Percentiles rank a stretch among this genome's conserved stretches.
These are phyloP conservation scores for Aegilops longissima DNA, from an alignment of 176 grass and related monocot species.

Conservation along the genomic window DNA sequence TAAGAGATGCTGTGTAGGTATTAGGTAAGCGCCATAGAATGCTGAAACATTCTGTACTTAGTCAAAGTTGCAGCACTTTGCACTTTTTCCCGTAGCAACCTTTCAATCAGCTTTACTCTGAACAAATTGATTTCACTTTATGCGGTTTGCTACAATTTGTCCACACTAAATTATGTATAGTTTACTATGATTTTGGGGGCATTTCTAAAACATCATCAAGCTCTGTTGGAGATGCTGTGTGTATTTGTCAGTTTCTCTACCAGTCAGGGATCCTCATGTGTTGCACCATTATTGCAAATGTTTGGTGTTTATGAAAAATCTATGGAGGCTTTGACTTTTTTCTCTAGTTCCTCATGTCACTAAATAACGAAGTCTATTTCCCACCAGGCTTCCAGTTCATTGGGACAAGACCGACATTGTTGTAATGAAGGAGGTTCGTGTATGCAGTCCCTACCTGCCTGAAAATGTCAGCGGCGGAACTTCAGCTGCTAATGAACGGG, in stretches of 20 bases:
- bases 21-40: constrained; percentile 13
- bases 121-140: constrained; percentile 3
- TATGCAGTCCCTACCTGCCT: constrained; percentile 83
- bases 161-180: neutral
- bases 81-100: neutral
- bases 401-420: constrained; percentile 97
- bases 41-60: neutral
- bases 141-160: constrained; percentile 24
- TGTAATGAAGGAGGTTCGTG: constrained; percentile 90
- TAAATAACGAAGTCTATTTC: constrained; percentile 21
- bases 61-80: neutral
- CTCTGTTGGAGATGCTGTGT: neutral
- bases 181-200: neutral
- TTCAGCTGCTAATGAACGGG: constrained; percentile 82
- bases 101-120: neutral
- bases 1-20: neutral
- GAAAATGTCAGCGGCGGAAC: constrained; percentile 92
- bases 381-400: constrained; percentile 84
- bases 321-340: neutral
- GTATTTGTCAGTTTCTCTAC: neutral
- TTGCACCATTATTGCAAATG: neutral
- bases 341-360: neutral
- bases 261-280: neutral
- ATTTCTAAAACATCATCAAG: neutral
- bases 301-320: neutral